Percentiles rank a stretch among this genome's conserved stretches.
phyloP scores from a whole-genome alignment of 768 basidiomycete species.

The Serendipita indica region DNA sequence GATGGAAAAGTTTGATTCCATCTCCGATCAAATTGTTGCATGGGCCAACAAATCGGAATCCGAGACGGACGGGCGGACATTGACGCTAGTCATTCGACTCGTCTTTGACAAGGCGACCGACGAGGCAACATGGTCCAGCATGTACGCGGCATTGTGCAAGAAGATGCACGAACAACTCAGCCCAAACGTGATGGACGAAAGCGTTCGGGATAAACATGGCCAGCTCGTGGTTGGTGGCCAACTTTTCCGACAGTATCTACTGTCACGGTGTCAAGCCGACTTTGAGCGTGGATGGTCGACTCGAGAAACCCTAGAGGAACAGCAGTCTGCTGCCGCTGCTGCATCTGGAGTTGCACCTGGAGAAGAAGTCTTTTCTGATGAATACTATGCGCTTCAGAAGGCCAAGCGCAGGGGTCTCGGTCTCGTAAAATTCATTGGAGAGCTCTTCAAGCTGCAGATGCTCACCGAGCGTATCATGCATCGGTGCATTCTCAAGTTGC shows the following conservation, averaged over 20 bases:
- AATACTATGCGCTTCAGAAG: conserved; percentile 34
- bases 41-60: conserved; percentile 31
- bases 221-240: conserved; percentile 27
- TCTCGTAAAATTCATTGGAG: conserved; percentile 33
- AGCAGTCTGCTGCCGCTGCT: conserved; percentile 16
- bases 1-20: conserved; percentile 32
- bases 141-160: conserved; percentile 31
- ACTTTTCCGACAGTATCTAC: conserved; percentile 33
- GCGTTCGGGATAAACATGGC: conserved; percentile 23
- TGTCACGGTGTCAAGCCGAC: conserved; percentile 34
- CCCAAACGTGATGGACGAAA: conserved; percentile 25
- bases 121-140: conserved; percentile 32
- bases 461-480: conserved; percentile 31
- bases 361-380: conserved; percentile 27
- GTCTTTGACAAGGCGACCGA: conserved; percentile 37
- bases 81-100: conserved; percentile 25
- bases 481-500: conserved; percentile 29
- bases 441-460: conserved; percentile 33
- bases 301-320: conserved; percentile 13
- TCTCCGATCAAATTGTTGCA: conserved; percentile 31
- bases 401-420: conserved; percentile 33
- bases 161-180: conserved; percentile 27
- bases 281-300: conserved; percentile 29
- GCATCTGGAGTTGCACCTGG: conserved; percentile 21
- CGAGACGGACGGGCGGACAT: conserved; percentile 31